Evolutionary conservation across 352 stramenopile genomes (phyloP).

Genomic region (Globisporangium acanthophoron): DNA sequence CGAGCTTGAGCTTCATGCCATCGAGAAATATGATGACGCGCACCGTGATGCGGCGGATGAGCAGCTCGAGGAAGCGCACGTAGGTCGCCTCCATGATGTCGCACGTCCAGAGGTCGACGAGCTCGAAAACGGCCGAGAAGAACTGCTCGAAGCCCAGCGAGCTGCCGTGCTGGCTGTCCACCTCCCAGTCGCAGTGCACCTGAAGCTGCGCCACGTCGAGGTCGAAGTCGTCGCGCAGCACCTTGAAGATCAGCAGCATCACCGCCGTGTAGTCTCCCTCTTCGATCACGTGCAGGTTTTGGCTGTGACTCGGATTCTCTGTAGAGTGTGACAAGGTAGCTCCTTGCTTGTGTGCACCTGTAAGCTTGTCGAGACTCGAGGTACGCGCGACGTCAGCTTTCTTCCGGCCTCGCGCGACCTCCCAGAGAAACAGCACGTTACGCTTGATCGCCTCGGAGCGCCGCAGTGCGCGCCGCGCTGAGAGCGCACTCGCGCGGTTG

Average conservation of each 20-base stretch:
- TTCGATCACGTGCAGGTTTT: constrained; percentile 25
- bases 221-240: constrained; percentile 65
- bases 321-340: background rate
- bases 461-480: constrained; percentile 42
- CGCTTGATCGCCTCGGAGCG: constrained; percentile 36
- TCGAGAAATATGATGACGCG: constrained; percentile 71
- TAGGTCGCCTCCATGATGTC: constrained; percentile 69
- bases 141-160: constrained; percentile 59
- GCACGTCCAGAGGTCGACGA: constrained; percentile 81
- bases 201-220: constrained; percentile 44
- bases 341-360: constrained; percentile 5
- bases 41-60: constrained; percentile 59
- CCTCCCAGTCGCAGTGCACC: constrained; percentile 75
- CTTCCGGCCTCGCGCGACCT: constrained; percentile 45
- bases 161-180: constrained; percentile 61
- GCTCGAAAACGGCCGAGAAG: constrained; percentile 61
- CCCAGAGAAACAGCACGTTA: constrained; percentile 60
- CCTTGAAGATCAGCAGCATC: constrained; percentile 81
- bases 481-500: constrained; percentile 54
- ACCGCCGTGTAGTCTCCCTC: constrained; percentile 61
- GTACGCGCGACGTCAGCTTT: constrained; percentile 15
- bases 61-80: constrained; percentile 54
- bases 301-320: background rate
- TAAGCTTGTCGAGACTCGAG: background rate
- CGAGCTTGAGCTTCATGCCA: constrained; percentile 57